These are phyloP conservation scores for Sutorius australiensis DNA, from an alignment of 768 basidiomycete genomes.

Conservation along the genomic window DNA sequence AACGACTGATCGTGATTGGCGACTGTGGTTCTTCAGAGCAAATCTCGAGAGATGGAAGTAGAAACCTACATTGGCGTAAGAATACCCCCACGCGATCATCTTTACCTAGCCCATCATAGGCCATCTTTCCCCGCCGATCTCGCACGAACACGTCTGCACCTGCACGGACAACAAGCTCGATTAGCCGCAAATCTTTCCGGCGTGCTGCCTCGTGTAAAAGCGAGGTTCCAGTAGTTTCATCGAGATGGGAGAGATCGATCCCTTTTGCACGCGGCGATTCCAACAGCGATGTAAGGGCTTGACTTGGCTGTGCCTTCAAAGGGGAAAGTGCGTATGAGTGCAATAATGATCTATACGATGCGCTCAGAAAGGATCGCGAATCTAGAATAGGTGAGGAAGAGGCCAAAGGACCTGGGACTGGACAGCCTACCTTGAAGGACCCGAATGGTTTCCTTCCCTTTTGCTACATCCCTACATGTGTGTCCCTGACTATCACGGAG, in stretches of 20 bases:
- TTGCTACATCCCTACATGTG: constrained; percentile 70
- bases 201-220: constrained; percentile 85
- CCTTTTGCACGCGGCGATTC: constrained; percentile 64
- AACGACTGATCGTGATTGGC: constrained; percentile 77
- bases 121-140: constrained; percentile 69
- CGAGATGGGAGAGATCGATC: constrained; percentile 76
- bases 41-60: neutral
- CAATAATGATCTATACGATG: constrained; percentile 69
- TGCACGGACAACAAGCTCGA: constrained; percentile 80
- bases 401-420: neutral
- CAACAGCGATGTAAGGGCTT: constrained; percentile 54
- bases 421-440: constrained; percentile 60
- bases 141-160: constrained; percentile 89
- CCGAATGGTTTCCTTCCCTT: constrained; percentile 58
- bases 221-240: constrained; percentile 71
- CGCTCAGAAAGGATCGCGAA: constrained; percentile 71
- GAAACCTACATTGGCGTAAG: constrained; percentile 70
- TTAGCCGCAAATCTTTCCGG: constrained; percentile 72
- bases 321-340: constrained; percentile 71
- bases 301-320: constrained; percentile 35
- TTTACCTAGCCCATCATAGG: constrained; percentile 63
- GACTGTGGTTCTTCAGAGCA: constrained; percentile 39
- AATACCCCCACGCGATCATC: constrained; percentile 82
- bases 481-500: constrained; percentile 61
- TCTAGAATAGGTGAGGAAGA: constrained; percentile 41